phyloP scores from a whole-genome alignment of 768 basidiomycete genomes.

The Rubroboletus satanas region DNA sequence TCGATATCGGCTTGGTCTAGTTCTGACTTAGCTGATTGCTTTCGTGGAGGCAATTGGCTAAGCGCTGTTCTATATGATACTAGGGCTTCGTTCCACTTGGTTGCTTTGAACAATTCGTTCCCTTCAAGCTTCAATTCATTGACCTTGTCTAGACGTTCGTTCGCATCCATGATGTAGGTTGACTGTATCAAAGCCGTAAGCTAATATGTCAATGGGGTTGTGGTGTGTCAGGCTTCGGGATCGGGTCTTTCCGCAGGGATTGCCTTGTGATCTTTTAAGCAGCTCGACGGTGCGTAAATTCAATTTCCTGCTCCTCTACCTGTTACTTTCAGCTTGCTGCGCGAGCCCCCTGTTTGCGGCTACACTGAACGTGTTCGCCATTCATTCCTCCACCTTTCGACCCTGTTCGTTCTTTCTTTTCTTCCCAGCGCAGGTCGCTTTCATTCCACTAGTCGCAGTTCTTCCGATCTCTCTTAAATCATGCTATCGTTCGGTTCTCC shows the following conservation, averaged over 20 bases:
- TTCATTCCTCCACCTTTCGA: conserved; percentile 7
- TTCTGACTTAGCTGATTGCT: conserved; percentile 17
- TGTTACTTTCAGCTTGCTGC: conserved; percentile 9
- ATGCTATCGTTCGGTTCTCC: conserved; percentile 42
- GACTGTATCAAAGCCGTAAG: not conserved
- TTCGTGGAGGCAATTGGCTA: conserved; percentile 55
- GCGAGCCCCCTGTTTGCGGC: conserved; percentile 7
- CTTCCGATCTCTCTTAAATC: conserved; percentile 19
- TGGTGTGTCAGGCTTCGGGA: not conserved
- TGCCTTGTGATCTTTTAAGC: not conserved
- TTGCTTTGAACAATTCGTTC: conserved; percentile 65
- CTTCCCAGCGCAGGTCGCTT: conserved; percentile 53
- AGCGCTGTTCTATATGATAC: conserved; percentile 66
- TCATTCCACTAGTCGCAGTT: conserved; percentile 1
- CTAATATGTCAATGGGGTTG: not conserved
- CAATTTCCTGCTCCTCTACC: not conserved
- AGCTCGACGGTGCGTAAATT: not conserved
- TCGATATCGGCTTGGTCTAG: conserved; percentile 19
- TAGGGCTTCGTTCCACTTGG: conserved; percentile 68
- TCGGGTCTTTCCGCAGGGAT: not conserved
- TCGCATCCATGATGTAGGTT: conserved; percentile 5
- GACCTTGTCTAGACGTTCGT: conserved; percentile 50
- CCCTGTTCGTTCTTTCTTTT: conserved; percentile 26
- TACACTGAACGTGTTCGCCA: not conserved
- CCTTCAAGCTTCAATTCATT: conserved; percentile 70